Evolutionary conservation across 768 basidiomycete species (phyloP).

Genomic region (Gautieria morchelliformis): DNA sequence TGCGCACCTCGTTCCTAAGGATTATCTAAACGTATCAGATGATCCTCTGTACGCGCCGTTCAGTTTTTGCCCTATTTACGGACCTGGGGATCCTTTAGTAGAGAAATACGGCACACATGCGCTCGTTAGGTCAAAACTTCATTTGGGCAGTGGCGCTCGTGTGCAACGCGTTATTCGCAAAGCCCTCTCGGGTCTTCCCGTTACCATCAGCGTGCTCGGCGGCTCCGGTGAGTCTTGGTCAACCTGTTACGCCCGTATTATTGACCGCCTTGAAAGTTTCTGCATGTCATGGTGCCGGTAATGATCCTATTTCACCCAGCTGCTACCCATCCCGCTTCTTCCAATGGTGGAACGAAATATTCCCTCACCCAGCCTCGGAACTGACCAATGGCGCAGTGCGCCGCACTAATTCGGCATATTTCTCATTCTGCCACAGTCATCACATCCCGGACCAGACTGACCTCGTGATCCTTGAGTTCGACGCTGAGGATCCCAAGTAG

Average conservation of each 20-base stretch:
- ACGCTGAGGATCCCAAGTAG: constrained; percentile 80
- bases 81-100: constrained; percentile 72
- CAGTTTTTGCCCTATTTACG: constrained; percentile 83
- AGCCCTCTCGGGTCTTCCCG: constrained; percentile 74
- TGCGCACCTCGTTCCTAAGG: constrained; percentile 40
- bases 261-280: constrained; percentile 49
- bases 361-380: constrained; percentile 96
- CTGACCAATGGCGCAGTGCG: constrained; percentile 96
- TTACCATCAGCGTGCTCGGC: constrained; percentile 85
- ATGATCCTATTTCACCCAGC: constrained; percentile 71
- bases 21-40: constrained; percentile 64
- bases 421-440: constrained; percentile 86
- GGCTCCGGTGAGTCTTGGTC: constrained; percentile 58
- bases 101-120: constrained; percentile 66
- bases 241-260: background rate
- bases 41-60: constrained; percentile 48
- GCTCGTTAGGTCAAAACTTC: constrained; percentile 64
- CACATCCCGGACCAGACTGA: constrained; percentile 93
- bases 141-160: constrained; percentile 73
- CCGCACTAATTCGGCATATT: constrained; percentile 87
- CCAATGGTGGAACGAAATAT: constrained; percentile 95
- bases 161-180: constrained; percentile 76
- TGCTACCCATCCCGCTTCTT: constrained; percentile 97
- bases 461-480: constrained; percentile 91
- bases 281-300: constrained; percentile 87